Conservation (phyloP, 2,329 filamentous ascomycete genomes). For the Periconia digitata region DNA sequence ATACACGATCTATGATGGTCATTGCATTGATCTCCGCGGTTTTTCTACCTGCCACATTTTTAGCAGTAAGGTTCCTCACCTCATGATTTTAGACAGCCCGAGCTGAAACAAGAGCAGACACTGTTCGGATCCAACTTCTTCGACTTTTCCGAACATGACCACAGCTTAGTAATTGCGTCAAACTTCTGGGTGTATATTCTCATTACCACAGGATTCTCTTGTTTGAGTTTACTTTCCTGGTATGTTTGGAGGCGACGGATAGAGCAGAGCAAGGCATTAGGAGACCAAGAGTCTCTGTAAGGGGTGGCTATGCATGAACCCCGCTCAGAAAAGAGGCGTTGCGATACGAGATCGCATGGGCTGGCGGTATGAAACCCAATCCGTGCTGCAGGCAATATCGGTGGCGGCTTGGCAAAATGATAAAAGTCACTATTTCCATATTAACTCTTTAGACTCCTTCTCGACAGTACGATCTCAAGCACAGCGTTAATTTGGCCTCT, state of each 20-base stretch:
- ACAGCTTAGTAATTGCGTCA: constrained; percentile 9
- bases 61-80: constrained; percentile 9
- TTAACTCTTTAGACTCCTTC: too few relatives aligned
- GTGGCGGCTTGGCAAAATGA: too few relatives aligned
- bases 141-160: constrained; percentile 3
- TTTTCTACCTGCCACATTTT: constrained; percentile 15
- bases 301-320: too few relatives aligned
- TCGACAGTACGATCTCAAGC: too few relatives aligned
- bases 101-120: constrained; percentile 2
- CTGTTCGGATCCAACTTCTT: constrained; percentile 17
- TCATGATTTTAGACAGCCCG: neutral
- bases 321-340: too few relatives aligned
- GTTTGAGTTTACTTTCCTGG: constrained; percentile 8
- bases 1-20: constrained; percentile 14
- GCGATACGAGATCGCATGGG: too few relatives aligned
- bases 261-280: neutral
- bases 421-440: too few relatives aligned
- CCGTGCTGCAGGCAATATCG: too few relatives aligned
- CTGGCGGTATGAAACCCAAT: too few relatives aligned
- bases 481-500: too few relatives aligned
- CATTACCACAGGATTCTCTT: constrained; percentile 7
- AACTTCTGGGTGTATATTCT: constrained; percentile 17
- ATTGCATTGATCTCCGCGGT: constrained; percentile 14
- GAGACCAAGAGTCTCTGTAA: too few relatives aligned
- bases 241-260: constrained; percentile 10